These are phyloP conservation scores for Alternaria conjuncta DNA, from an alignment of 2,329 filamentous ascomycete species.

Conservation along the genomic window DNA sequence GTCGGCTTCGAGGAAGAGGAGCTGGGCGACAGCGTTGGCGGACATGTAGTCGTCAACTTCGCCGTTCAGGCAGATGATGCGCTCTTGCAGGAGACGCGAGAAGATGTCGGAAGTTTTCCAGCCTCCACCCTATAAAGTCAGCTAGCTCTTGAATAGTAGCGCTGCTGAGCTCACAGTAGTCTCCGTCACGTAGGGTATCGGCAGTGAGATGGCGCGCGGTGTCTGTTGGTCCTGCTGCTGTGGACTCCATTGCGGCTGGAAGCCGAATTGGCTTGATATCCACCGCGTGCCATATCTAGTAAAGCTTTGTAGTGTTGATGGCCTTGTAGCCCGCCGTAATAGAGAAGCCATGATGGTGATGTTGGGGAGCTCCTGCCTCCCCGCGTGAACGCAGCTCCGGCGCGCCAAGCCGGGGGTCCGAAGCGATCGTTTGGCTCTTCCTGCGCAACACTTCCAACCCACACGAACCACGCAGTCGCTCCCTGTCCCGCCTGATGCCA, in stretches of 20 bases:
- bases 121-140: conserved; percentile 55
- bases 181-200: conserved; percentile 60
- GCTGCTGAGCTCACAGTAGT: conserved; percentile 49
- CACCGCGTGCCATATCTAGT: conserved; percentile 26
- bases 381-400: conserved; percentile 14
- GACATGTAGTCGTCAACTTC: conserved; percentile 88
- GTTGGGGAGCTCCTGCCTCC: conserved; percentile 3
- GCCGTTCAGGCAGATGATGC: conserved; percentile 92
- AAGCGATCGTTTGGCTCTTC: conserved; percentile 8
- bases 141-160: conserved; percentile 7
- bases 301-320: conserved; percentile 14
- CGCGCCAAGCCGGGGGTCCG: conserved; percentile 32
- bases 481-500: conserved; percentile 33
- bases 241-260: conserved; percentile 26
- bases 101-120: conserved; percentile 60
- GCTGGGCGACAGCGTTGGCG: conserved; percentile 92
- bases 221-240: conserved; percentile 26
- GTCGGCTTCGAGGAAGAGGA: conserved; percentile 97
- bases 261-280: conserved; percentile 34
- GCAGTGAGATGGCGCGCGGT: conserved; percentile 49
- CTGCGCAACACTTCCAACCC: neutral
- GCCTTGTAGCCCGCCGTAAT: conserved; percentile 33
- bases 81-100: conserved; percentile 67
- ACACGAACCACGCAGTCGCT: neutral
- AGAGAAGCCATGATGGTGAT: conserved; percentile 42